phyloP scores from a whole-genome alignment of 768 basidiomycete genomes.

The Mycena amicta region DNA sequence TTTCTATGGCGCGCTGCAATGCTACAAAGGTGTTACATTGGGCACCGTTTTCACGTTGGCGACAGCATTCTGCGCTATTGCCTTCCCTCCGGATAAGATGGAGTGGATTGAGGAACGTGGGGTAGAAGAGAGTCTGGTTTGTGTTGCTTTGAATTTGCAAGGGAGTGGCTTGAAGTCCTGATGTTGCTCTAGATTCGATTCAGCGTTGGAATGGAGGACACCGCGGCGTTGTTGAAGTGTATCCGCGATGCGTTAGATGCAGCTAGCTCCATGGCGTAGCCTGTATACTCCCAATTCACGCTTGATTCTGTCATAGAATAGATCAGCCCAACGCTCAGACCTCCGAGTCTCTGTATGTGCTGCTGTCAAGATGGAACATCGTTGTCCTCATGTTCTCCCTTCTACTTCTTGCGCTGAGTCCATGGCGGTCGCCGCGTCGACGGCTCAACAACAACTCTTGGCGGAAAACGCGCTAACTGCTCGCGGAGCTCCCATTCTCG shows the following conservation, averaged over 20 bases:
- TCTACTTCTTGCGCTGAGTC: no score
- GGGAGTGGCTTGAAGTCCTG: background rate
- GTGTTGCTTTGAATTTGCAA: background rate
- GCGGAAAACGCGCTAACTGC: no score
- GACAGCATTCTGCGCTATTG: constrained; percentile 52
- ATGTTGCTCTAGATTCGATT: constrained; percentile 41
- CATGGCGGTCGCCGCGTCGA: no score
- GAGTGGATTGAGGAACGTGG: constrained; percentile 51
- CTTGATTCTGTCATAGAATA: no score
- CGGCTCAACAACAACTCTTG: no score
- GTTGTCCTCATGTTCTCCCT: no score
- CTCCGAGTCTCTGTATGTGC: no score
- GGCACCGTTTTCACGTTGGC: constrained; percentile 59
- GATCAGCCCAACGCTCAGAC: no score
- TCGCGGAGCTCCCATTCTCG: no score
- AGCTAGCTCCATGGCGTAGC: no score
- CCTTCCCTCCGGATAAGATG: constrained; percentile 47
- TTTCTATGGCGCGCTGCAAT: constrained; percentile 47
- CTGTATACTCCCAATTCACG: no score
- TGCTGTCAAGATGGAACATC: no score
- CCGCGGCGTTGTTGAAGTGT: constrained; percentile 37
- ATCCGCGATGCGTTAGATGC: constrained; percentile 40
- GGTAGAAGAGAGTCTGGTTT: constrained; percentile 38
- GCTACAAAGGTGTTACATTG: constrained; percentile 50
- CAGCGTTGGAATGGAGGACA: constrained; percentile 51